Evolutionary conservation across 495 filamentous ascomycete species (phyloP).

Genomic region (Penicillium coprophilum): DNA sequence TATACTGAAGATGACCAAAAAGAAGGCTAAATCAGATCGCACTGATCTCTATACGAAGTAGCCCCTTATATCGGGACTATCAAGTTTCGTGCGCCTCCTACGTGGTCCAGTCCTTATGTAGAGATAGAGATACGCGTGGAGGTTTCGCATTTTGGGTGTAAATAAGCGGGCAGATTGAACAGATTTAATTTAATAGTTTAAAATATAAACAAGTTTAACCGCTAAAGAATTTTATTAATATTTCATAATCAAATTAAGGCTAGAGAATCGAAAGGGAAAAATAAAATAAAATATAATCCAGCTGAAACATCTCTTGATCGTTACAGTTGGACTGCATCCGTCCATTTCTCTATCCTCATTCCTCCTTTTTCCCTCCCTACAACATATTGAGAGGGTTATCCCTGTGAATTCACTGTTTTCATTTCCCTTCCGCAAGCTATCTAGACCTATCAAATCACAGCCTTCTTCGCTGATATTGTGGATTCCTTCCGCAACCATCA

Average conservation of each 20-base stretch:
- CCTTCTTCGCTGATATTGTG: constrained; percentile 9
- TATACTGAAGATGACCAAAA: neutral
- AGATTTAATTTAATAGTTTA: no score
- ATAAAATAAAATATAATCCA: constrained; percentile 1
- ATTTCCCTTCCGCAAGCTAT: constrained; percentile 9
- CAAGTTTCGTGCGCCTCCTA: neutral
- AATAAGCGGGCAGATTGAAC: neutral
- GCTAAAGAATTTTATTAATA: no score
- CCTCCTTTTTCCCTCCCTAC: constrained; percentile 7
- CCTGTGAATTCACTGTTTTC: constrained; percentile 6
- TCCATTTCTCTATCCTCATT: constrained; percentile 23
- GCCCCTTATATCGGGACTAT: neutral
- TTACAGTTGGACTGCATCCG: constrained; percentile 22
- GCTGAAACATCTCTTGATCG: constrained; percentile 23
- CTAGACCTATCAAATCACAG: constrained; percentile 7
- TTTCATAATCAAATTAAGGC: neutral
- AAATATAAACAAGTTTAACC: no score
- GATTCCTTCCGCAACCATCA: constrained; percentile 11
- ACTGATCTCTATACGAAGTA: neutral
- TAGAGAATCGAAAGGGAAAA: neutral
- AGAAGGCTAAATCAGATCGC: neutral
- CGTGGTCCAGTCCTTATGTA: neutral
- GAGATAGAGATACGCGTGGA: neutral
- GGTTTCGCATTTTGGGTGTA: neutral
- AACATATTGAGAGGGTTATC: neutral